Evolutionary conservation across 352 stramenopile genomes (phyloP).

Genomic region (Globisporangium iwayamae): DNA sequence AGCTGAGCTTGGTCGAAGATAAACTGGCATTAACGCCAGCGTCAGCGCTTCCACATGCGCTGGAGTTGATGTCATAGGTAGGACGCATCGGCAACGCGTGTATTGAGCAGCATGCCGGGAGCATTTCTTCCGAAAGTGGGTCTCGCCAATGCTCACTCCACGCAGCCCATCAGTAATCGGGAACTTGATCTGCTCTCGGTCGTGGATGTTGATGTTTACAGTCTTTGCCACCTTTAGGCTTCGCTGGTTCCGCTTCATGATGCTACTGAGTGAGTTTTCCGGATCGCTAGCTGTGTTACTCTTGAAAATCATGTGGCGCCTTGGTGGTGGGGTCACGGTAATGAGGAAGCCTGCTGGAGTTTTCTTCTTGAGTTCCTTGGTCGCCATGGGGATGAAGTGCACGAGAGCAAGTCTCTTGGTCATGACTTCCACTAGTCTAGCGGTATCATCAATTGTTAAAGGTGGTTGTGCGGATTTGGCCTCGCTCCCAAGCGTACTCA

Average conservation of each 20-base stretch:
- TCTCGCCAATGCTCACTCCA: conserved; percentile 47
- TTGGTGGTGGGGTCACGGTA: conserved; percentile 39
- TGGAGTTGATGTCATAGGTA: conserved; percentile 48
- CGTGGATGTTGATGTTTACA: conserved; percentile 1
- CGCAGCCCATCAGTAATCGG: conserved; percentile 46
- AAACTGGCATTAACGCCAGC: conserved; percentile 28
- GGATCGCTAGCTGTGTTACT: not conserved
- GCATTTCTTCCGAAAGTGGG: conserved; percentile 57
- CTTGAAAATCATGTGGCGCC: conserved; percentile 31
- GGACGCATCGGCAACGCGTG: conserved; percentile 58
- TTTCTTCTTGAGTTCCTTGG: conserved; percentile 47
- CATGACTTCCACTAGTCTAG: conserved; percentile 35
- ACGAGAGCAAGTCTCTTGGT: conserved; percentile 29
- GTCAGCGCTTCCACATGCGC: conserved; percentile 53
- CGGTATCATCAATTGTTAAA: conserved; percentile 38
- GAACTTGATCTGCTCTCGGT: conserved; percentile 27
- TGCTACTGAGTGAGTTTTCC: too few species aligned
- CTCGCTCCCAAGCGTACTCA: conserved; percentile 24
- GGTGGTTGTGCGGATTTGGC: conserved; percentile 20
- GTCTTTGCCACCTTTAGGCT: not conserved
- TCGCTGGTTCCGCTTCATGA: conserved; percentile 18
- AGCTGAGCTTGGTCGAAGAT: conserved; percentile 7
- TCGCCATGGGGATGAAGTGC: conserved; percentile 43
- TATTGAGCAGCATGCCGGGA: conserved; percentile 43
- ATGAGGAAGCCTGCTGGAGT: conserved; percentile 30